Evolutionary conservation across 176 grass and related monocot species (phyloP).

Genomic region (Alloteropsis semialata): DNA sequence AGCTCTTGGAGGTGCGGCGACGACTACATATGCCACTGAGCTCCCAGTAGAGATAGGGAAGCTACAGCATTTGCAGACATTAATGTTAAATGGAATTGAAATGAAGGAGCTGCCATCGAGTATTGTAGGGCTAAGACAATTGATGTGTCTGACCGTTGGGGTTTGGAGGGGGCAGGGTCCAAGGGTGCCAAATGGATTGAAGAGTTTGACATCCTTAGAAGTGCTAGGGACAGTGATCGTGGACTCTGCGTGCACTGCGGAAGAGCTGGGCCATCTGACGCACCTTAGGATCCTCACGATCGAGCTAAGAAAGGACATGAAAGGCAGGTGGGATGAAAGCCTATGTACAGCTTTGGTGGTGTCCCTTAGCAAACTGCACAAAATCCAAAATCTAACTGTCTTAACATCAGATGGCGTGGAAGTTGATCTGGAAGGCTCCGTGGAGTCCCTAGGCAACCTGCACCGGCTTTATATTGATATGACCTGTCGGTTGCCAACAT

Average conservation of each 20-base stretch:
- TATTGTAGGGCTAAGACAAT: background rate
- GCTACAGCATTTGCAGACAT: background rate
- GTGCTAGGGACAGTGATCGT: rapidly evolving
- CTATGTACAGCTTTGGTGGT: background rate
- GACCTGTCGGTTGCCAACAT: background rate
- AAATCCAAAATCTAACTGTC: background rate
- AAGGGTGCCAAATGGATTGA: background rate
- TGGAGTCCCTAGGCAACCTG: background rate
- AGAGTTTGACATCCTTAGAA: background rate
- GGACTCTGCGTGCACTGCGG: rapidly evolving
- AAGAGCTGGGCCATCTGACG: background rate
- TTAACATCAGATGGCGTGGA: rapidly evolving
- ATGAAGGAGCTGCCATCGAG: background rate
- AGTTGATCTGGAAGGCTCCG: background rate
- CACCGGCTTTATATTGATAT: background rate
- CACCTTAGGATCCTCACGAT: background rate
- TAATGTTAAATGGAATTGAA: background rate
- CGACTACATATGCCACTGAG: background rate
- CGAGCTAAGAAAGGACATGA: rapidly evolving
- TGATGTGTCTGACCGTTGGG: background rate
- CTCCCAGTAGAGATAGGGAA: background rate
- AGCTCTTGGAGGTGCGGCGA: rapidly evolving
- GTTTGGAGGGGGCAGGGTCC: rapidly evolving
- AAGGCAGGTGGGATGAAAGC: background rate
- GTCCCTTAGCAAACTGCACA: background rate